Evolutionary conservation across 345 rosid genomes (phyloP), one percentile per base, ranked within the genome.

Genomic region (Eucalyptus tenuipes): DNA sequence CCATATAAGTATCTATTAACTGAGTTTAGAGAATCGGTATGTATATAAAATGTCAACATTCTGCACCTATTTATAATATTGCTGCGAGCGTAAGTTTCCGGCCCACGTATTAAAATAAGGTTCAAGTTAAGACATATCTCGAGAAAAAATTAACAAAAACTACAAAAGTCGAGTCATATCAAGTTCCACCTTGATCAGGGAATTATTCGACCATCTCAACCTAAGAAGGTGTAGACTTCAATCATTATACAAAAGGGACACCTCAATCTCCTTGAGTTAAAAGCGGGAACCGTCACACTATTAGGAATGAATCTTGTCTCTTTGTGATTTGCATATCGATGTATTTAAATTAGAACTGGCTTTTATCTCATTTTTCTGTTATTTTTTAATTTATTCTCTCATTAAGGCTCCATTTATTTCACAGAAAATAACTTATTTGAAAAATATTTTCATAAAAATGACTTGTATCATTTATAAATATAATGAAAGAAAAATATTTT

Each of bases 391-490:
- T 71, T 71, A 71, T 71, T 33, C 4, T 71, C 45, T 8, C 81
- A 37, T 71, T 37, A 5, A 71, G 0, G 6, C 13, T 55, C 6
- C 0, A 24, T 22, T 55, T 55, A 25, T 55, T 10, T 55, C 5
- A 0, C 13, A 10, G 1, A 55, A 55, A 55, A 55, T 22, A 22
- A 55, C 10, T 55, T 0, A 25, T 55, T 55, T 55, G 6, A 0
- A 55, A 22, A 55, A 24, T 4, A 55, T 55, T 55, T 55, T 55
- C 29, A 24, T 55, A 22, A 55, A 55, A 10, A 55, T 55, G 7
- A 24, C 13, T 55, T 55, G 1, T 55, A 2, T 24, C 3, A 0
- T 25, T 55, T 55, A 55, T 13, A 55, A 55, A 55, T 2, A 22
- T 55, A 0, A 10, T 55, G 0, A 55, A 55, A 10, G 2, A 55